Base-by-base conservation (phyloP, 805 yeast species). In the Candida maris region DNA sequence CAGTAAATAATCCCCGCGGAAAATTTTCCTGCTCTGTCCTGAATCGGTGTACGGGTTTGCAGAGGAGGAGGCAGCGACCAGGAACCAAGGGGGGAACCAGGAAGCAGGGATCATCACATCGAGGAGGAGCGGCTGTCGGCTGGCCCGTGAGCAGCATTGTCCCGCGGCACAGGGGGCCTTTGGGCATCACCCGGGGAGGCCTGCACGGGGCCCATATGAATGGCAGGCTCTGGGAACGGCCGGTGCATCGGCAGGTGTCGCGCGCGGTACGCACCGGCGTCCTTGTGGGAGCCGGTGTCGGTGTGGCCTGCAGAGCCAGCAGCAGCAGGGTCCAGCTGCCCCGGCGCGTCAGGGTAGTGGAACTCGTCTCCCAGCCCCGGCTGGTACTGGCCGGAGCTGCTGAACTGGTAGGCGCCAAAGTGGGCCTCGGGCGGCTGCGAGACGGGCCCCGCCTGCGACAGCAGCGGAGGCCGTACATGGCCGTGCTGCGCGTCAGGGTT, bases 361-460 rank as follows among this genome's bases (percentile, higher is more conserved):
- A 28, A 28, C 7, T 28, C 31, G 15, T 28, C 31, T 7, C 21
- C 21, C 8, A 28, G 13, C 8, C 31, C 21, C 8, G 19, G n/a
- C 12, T 7, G 31, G 31, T 16, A 28, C 15, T 10, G 19, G 6
- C 14, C 21, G 10, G 15, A 12, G 18, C 7, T 16, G 18, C 18
- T 28, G 31, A 28, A 28, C 7, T 28, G 31, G 15, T 28, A 28
- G 21, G 13, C 13, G n/a, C 7, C 20, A 15, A 28, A 28, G 8
- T 28, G 31, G 18, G 10, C 18, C 8, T 28, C 21, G 10, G 9
- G 21, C 14, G 37, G 35, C 30, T 32, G 36, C n/a, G n/a, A n/a
- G n/a, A n/a, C n/a, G n/a, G n/a, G n/a, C n/a, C n/a, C n/a, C n/a
- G n/a, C n/a, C n/a, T n/a, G n/a, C n/a, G n/a, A n/a, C n/a, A n/a